These are phyloP conservation scores for Scutellaria barbata DNA, from an alignment of 257 asterid genomes.

Conservation along the genomic window DNA sequence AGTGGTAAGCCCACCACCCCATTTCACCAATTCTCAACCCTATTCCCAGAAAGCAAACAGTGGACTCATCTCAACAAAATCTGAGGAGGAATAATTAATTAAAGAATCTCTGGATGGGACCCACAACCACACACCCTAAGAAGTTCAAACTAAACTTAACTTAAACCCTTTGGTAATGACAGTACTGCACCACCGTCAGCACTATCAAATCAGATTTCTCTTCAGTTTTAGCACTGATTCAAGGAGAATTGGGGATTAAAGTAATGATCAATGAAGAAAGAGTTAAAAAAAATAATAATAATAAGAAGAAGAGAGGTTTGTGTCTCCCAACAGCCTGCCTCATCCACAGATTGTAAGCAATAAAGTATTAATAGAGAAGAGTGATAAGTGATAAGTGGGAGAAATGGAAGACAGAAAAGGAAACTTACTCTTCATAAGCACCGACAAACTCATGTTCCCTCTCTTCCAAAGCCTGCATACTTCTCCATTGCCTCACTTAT, in stretches of 20 bases:
- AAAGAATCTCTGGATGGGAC: constrained; percentile 7
- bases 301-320: neutral
- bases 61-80: constrained; percentile 28
- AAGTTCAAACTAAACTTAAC: constrained; percentile 10
- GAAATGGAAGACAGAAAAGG: constrained; percentile 35
- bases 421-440: constrained; percentile 48
- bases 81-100: constrained; percentile 11
- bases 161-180: constrained; percentile 7
- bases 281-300: too few species aligned
- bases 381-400: constrained; percentile 13
- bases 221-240: neutral
- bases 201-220: constrained; percentile 24
- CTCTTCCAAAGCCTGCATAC: too few species aligned
- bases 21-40: constrained; percentile 35
- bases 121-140: neutral
- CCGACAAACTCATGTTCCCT: constrained; percentile 75
- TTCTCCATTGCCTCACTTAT: constrained; percentile 24
- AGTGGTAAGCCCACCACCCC: constrained; percentile 52
- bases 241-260: neutral
- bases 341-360: constrained; percentile 22
- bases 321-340: constrained; percentile 29
- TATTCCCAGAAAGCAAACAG: constrained; percentile 38
- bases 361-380: too few species aligned
- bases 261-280: neutral
- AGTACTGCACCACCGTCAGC: constrained; percentile 28